These are phyloP conservation scores for Kregervanrija delftensis DNA, from an alignment of 805 yeast genomes.

Conservation along the genomic window DNA sequence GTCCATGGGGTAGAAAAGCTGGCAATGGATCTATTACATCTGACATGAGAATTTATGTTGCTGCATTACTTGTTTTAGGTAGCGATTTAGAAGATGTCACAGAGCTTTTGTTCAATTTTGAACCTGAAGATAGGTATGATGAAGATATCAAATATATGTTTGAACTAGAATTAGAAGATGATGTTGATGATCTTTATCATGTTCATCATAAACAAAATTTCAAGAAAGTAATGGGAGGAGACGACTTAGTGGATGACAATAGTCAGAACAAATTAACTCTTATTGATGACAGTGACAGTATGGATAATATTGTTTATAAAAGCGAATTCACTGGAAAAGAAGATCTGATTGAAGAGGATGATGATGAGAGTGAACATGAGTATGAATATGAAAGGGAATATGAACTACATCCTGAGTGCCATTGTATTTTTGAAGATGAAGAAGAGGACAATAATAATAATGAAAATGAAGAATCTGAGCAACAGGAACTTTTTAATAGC, in stretches of 20 bases:
- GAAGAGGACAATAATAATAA: constrained; percentile 15
- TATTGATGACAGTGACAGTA: constrained; percentile 19
- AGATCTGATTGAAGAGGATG: constrained; percentile 20
- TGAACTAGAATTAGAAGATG: constrained; percentile 24
- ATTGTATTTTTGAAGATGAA: constrained; percentile 23
- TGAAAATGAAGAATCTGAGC: constrained; percentile 9
- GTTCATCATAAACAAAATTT: constrained; percentile 9
- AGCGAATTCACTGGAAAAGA: constrained; percentile 16
- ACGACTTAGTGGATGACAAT: constrained; percentile 11
- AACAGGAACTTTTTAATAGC: neutral
- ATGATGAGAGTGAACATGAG: constrained; percentile 12
- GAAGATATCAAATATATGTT: constrained; percentile 44
- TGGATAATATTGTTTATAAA: constrained; percentile 10
- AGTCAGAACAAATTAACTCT: neutral
- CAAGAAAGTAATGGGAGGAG: constrained; percentile 2
- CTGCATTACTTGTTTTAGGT: constrained; percentile 47
- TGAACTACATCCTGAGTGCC: constrained; percentile 32
- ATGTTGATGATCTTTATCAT: constrained; percentile 19
- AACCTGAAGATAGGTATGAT: constrained; percentile 58
- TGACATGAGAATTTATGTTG: constrained; percentile 52
- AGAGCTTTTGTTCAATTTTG: constrained; percentile 47
- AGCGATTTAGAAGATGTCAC: constrained; percentile 42
- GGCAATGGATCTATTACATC: constrained; percentile 54
- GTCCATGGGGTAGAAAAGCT: constrained; percentile 58
- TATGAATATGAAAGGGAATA: constrained; percentile 7